Evolutionary conservation across 2,329 filamentous ascomycete genomes (phyloP).

Genomic region (Xenoacremonium recifei): DNA sequence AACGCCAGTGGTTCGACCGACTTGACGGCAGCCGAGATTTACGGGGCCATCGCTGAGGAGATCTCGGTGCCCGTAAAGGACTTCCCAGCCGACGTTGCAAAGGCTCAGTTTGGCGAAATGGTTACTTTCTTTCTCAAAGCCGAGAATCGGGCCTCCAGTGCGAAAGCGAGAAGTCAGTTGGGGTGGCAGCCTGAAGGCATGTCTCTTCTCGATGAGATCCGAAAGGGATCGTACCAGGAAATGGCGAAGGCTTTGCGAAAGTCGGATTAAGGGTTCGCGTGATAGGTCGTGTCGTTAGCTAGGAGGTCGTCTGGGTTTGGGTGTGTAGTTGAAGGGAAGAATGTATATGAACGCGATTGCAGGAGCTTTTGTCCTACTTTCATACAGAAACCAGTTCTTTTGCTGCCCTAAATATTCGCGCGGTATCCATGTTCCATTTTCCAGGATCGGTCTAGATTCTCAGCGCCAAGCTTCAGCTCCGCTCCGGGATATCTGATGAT

Average conservation of each 20-base stretch:
- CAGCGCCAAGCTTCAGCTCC: too few species aligned
- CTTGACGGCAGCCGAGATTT: conserved; percentile 29
- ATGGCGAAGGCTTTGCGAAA: conserved; percentile 12
- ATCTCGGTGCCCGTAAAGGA: conserved; percentile 21
- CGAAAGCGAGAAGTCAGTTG: conserved; percentile 36
- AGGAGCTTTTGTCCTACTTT: not conserved
- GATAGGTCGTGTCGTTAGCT: too few species aligned
- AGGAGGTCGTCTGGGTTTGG: not conserved
- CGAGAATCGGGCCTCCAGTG: conserved; percentile 32
- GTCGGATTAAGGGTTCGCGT: too few species aligned
- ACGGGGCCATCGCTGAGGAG: conserved; percentile 20
- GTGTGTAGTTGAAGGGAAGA: not conserved
- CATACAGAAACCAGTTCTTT: too few species aligned
- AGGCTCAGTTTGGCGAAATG: conserved; percentile 22
- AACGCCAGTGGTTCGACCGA: conserved; percentile 31
- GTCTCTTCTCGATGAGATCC: conserved; percentile 34
- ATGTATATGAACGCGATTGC: not conserved
- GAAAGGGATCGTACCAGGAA: conserved; percentile 23
- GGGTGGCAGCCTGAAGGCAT: conserved; percentile 35
- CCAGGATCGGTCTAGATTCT: too few species aligned
- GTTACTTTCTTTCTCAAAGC: conserved; percentile 32
- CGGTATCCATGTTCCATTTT: too few species aligned
- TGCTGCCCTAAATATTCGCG: too few species aligned
- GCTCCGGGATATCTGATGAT: not conserved
- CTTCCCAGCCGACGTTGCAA: conserved; percentile 26